Base-by-base conservation (phyloP, 306 rosid genomes). In the Astragalus membranaceus region DNA sequence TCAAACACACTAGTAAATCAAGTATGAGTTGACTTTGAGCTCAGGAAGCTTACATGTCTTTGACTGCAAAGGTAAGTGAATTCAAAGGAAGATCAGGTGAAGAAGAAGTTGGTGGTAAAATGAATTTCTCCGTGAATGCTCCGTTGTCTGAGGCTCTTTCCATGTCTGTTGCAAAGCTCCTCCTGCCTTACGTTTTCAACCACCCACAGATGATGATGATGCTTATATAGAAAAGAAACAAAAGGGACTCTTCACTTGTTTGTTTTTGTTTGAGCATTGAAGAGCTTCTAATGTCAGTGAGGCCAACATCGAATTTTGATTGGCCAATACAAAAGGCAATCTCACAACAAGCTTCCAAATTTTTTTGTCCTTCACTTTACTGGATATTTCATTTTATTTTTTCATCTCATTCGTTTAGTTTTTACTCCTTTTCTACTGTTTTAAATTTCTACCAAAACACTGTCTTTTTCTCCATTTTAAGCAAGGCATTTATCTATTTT, bases 21-120 rank as follows among this genome's bases (percentile, higher is more conserved):
- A 32, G 6, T 56, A 57, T 33, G 3, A n/a, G 43, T 57, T 26
- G 1, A 55, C 61, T 55, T 8, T 10, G 67, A 39, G 6, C 2
- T 41, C 67, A 61, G 14, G 35, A 17, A 61, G 37, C 77, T 80
- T 75, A 90, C 99, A 94, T 89, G 79, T 94, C 99, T 82, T 94
- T 94, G 71, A 88, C 83, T 7, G 96, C 99, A 71, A 94, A 94
- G 16, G 89, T 88, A 82, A 91, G 99, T 78, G 86, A 62, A 64
- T 73, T 79, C 58, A 91, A 65, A 26, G 97, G 95, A 81, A 87
- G 89, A 30, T 42, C 53, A 6, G 83, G 48, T 3, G 95, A 71
- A 78, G 86, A 67, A 70, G 83, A 65, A 69, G 29, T 72, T 49
- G 88, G 91, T 20, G 39, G 87, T 6, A 94, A 72, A 75, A 62